Percentiles rank a stretch among this genome's conserved stretches.
Conservation (phyloP, 306 rosid genomes). For the Canavalia ensiformis region DNA sequence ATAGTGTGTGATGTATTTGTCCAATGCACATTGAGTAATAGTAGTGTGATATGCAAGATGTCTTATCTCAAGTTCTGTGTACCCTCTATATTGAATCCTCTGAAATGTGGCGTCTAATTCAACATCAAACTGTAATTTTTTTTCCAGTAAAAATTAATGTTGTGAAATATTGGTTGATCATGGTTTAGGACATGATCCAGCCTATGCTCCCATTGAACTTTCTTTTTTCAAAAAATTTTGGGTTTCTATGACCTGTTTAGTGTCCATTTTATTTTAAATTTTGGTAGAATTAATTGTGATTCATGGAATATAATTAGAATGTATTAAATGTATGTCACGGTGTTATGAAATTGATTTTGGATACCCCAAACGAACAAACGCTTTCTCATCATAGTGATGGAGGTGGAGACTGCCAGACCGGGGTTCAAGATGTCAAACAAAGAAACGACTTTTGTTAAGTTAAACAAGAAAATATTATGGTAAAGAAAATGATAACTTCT, state of each 20-base stretch:
- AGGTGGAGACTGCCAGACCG: not conserved
- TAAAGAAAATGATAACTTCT: too few relatives aligned
- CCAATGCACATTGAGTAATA: slow-evolving; percentile 32
- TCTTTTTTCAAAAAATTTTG: too few relatives aligned
- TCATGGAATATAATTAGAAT: not conserved
- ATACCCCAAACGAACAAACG: not conserved
- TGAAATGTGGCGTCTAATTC: not conserved
- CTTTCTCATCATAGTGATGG: not conserved
- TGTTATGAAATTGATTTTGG: too few relatives aligned
- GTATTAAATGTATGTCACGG: not conserved
- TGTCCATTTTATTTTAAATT: not conserved
- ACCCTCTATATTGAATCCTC: not conserved
- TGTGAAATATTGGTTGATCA: too few relatives aligned
- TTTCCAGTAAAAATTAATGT: too few relatives aligned
- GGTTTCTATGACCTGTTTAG: not conserved
- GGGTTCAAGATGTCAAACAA: not conserved
- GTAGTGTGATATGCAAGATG: slow-evolving; percentile 20
- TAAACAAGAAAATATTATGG: too few relatives aligned
- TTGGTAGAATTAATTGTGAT: not conserved
- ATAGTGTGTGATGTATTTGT: slow-evolving; percentile 27
- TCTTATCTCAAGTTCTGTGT: not conserved
- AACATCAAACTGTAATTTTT: not conserved
- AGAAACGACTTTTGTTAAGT: too few relatives aligned
- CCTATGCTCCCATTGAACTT: too few relatives aligned
- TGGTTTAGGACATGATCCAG: too few relatives aligned